Evolutionary conservation across 495 filamentous ascomycete genomes (phyloP).

Genomic region (Haplographium delicatum): DNA sequence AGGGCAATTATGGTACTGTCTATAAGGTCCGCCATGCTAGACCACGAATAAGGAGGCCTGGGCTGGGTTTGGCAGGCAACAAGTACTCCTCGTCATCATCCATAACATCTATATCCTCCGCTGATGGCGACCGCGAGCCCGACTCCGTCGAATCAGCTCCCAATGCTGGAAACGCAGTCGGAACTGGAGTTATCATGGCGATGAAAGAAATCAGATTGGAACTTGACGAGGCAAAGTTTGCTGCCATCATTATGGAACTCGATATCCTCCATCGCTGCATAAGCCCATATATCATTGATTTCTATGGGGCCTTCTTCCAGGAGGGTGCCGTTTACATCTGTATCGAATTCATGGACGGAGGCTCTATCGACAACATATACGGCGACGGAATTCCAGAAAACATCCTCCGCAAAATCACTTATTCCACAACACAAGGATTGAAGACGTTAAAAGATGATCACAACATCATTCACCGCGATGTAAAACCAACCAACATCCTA

Average conservation of each 20-base stretch:
- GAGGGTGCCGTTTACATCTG: slow-evolving; percentile 99
- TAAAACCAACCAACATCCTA: slow-evolving; percentile 97
- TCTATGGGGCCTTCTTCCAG: slow-evolving; percentile 98
- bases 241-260: slow-evolving; percentile 96
- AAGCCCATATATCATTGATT: slow-evolving; percentile 95
- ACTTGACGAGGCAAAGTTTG: slow-evolving; percentile 92
- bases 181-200: slow-evolving; percentile 86
- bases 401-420: slow-evolving; percentile 83
- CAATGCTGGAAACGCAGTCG: slow-evolving; percentile 19
- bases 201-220: slow-evolving; percentile 99
- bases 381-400: slow-evolving; percentile 86
- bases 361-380: slow-evolving; percentile 97
- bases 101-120: slow-evolving; percentile 14
- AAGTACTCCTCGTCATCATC: slow-evolving; percentile 33
- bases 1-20: slow-evolving; percentile 97
- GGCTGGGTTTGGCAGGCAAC: slow-evolving; percentile 54
- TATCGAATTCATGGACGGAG: slow-evolving; percentile 99
- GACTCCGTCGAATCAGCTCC: slow-evolving; percentile 16
- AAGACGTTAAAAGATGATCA: slow-evolving; percentile 95
- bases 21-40: slow-evolving; percentile 90
- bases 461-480: slow-evolving; percentile 98
- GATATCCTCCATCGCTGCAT: slow-evolving; percentile 93
- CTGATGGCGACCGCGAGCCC: too few relatives aligned
- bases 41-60: slow-evolving; percentile 71
- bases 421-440: slow-evolving; percentile 87